Conservation (phyloP, 495 filamentous ascomycete species). For the Hypoxylon rickii region DNA sequence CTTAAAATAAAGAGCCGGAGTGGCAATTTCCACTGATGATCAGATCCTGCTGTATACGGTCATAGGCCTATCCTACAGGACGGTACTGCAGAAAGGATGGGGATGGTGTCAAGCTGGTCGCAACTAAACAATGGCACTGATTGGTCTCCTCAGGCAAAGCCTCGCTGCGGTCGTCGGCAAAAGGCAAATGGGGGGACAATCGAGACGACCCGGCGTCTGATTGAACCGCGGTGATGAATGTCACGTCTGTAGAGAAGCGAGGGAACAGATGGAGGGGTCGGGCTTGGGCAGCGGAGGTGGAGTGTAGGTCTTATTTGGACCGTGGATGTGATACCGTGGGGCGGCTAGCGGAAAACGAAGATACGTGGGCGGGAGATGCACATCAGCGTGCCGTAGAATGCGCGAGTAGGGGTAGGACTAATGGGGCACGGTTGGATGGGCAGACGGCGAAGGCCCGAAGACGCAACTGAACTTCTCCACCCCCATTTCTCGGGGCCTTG, state of each 20-base stretch:
- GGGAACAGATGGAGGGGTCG: conserved; percentile 41
- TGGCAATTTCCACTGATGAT: conserved; percentile 29
- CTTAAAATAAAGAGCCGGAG: conserved; percentile 19
- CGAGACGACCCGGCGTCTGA: conserved; percentile 36
- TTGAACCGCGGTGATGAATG: conserved; percentile 37
- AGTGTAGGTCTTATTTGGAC: conserved; percentile 45
- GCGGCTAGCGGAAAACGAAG: conserved; percentile 40
- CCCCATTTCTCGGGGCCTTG: conserved; percentile 34
- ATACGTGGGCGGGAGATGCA: conserved; percentile 36
- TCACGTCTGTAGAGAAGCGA: conserved; percentile 37
- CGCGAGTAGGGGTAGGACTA: conserved; percentile 37
- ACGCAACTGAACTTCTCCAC: conserved; percentile 35
- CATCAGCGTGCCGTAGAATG: conserved; percentile 36
- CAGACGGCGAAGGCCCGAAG: conserved; percentile 38
- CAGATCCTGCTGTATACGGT: conserved; percentile 24
- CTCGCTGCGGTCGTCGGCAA: conserved; percentile 34
- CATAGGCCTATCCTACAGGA: conserved; percentile 32
- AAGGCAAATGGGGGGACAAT: conserved; percentile 36
- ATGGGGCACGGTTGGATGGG: conserved; percentile 36
- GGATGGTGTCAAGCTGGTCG: conserved; percentile 28
- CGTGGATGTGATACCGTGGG: conserved; percentile 42
- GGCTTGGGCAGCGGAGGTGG: conserved; percentile 41
- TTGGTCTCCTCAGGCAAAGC: conserved; percentile 32
- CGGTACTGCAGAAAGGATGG: conserved; percentile 28
- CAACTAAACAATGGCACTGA: conserved; percentile 18